These are phyloP conservation scores for Solanum pennellii DNA, from an alignment of 257 asterid genomes.

Conservation along the genomic window DNA sequence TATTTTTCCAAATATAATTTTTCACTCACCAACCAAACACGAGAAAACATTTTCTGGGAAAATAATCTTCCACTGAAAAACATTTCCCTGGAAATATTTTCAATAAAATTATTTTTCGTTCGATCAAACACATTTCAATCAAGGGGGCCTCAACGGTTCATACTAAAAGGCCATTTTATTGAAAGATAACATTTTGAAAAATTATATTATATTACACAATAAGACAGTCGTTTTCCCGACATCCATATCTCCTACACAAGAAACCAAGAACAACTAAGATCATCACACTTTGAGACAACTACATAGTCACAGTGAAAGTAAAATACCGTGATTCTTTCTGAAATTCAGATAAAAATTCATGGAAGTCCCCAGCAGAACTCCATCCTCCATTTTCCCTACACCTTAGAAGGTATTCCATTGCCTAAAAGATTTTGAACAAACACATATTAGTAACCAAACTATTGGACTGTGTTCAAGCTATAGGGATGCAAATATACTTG, in stretches of 20 bases:
- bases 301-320: not conserved
- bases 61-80: not conserved
- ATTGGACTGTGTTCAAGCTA: not conserved
- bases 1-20: not conserved
- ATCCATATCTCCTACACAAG: not conserved
- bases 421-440: constrained; percentile 26
- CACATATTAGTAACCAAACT: not conserved
- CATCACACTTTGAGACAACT: not conserved
- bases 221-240: not conserved
- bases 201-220: not conserved
- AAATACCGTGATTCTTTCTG: constrained; percentile 74
- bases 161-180: not conserved
- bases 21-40: not conserved
- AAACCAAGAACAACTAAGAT: not conserved
- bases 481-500: constrained; percentile 41
- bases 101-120: not conserved
- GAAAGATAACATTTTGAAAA: not conserved
- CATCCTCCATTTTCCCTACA: constrained; percentile 66
- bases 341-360: constrained; percentile 53
- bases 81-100: not conserved
- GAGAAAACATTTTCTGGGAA: not conserved
- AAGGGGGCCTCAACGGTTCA: not conserved
- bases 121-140: not conserved
- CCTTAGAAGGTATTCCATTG: constrained; percentile 70
- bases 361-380: constrained; percentile 58